Conservation (phyloP, 257 asterid genomes). For the Nicotiana knightiana region DNA sequence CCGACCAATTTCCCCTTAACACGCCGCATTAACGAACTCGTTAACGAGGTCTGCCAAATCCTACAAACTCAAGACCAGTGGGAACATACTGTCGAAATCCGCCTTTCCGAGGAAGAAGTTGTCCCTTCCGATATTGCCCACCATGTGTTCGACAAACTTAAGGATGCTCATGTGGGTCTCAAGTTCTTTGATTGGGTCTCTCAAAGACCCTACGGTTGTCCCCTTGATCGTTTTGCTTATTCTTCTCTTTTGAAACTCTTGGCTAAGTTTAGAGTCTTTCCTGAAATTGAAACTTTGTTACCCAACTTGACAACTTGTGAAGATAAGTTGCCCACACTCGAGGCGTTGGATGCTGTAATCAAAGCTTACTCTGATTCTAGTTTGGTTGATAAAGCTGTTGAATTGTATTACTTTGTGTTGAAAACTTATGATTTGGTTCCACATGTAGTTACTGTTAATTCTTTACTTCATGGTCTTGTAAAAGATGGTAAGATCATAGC, state of each 20-base stretch:
- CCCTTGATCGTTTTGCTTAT: slow-evolving; percentile 65
- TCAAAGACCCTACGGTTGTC: slow-evolving; percentile 29
- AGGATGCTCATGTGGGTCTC: slow-evolving; percentile 58
- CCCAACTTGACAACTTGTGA: slow-evolving; percentile 46
- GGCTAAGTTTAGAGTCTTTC: slow-evolving; percentile 50
- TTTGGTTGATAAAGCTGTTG: slow-evolving; percentile 55
- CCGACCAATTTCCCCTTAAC: slow-evolving; percentile 21
- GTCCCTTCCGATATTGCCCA: slow-evolving; percentile 75
- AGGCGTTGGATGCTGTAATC: slow-evolving; percentile 54
- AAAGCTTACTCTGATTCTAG: slow-evolving; percentile 52
- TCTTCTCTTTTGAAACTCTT: slow-evolving; percentile 82
- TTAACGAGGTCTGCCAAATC: slow-evolving; percentile 51
- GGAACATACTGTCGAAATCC: slow-evolving; percentile 53
- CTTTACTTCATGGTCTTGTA: slow-evolving; percentile 73
- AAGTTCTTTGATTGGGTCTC: slow-evolving; percentile 64
- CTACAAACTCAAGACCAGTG: slow-evolving; percentile 51
- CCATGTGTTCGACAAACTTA: slow-evolving; percentile 85
- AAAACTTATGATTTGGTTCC: slow-evolving; percentile 38
- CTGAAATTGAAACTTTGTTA: slow-evolving; percentile 49
- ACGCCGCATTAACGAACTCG: slow-evolving; percentile 37
- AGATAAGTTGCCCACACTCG: slow-evolving; percentile 60
- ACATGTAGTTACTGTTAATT: slow-evolving; percentile 55
- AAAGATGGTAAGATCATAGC: slow-evolving; percentile 39
- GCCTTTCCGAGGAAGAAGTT: slow-evolving; percentile 47
- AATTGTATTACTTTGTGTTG: slow-evolving; percentile 43